Evolutionary conservation across 2,329 filamentous ascomycete genomes (phyloP).

Genomic region (Hypoxylon sp.): DNA sequence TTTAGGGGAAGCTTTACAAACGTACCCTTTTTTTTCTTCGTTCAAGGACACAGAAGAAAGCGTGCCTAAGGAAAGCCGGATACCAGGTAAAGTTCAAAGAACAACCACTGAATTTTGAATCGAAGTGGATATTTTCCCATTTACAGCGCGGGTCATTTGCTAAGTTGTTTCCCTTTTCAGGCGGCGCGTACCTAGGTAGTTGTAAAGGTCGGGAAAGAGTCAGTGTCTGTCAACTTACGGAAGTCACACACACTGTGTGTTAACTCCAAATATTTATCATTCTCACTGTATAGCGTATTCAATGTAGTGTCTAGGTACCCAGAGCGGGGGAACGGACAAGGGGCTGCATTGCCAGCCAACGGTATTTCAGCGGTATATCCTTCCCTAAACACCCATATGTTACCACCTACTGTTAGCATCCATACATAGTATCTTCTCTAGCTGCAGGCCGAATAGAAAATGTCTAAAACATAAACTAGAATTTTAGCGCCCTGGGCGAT

Average conservation of each 20-base stretch:
- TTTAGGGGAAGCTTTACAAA: too few species aligned
- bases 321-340: conserved; percentile 32
- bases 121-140: conserved; percentile 32
- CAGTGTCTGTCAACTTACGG: too few species aligned
- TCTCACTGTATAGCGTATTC: too few species aligned
- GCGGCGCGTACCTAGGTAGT: conserved; percentile 32
- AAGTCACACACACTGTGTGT: too few species aligned
- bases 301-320: conserved; percentile 2
- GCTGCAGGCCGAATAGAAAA: too few species aligned
- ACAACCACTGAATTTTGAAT: conserved; percentile 24
- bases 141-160: conserved; percentile 31
- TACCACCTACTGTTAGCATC: conserved; percentile 3
- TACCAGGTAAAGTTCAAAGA: too few species aligned
- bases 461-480: too few species aligned
- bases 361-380: conserved; percentile 18
- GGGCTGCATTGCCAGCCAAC: conserved; percentile 3
- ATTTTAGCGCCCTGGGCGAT: conserved; percentile 20
- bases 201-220: conserved; percentile 28
- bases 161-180: conserved; percentile 26
- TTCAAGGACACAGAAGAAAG: conserved; percentile 4
- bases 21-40: too few species aligned
- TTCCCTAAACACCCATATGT: too few species aligned
- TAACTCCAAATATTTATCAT: too few species aligned
- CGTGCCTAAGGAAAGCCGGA: too few species aligned
- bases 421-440: not conserved